Evolutionary conservation across 1,284 basidiomycete genomes (phyloP).

Genomic region (Cryptococcus sp.): DNA sequence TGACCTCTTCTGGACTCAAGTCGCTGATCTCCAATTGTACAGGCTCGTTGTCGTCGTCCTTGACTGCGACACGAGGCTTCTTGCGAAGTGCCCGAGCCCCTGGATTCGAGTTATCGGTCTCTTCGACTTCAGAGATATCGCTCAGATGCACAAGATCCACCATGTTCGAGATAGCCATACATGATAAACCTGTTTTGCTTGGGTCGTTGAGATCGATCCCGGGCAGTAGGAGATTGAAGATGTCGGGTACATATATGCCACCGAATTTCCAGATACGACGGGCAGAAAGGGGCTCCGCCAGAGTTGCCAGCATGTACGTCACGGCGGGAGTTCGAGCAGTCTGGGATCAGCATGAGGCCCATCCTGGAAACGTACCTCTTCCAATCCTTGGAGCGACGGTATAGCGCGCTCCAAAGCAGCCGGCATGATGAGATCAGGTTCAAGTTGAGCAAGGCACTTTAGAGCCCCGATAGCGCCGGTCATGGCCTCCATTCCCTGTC

Average conservation of each 20-base stretch:
- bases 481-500: constrained; percentile 39
- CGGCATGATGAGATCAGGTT: constrained; percentile 85
- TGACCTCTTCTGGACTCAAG: constrained; percentile 36
- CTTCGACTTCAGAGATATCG: constrained; percentile 41
- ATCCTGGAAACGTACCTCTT: constrained; percentile 59
- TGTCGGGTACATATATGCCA: constrained; percentile 81
- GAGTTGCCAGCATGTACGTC: constrained; percentile 77
- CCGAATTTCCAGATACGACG: constrained; percentile 70
- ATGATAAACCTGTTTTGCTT: constrained; percentile 62
- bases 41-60: constrained; percentile 42
- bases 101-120: constrained; percentile 11
- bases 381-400: constrained; percentile 84
- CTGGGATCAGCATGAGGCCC: constrained; percentile 35
- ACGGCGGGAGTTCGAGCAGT: constrained; percentile 90
- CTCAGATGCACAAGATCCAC: constrained; percentile 73
- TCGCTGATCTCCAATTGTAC: constrained; percentile 35
- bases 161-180: constrained; percentile 60
- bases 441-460: constrained; percentile 62
- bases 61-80: constrained; percentile 16
- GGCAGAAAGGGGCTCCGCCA: constrained; percentile 72
- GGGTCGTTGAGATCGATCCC: constrained; percentile 75
- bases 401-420: constrained; percentile 88
- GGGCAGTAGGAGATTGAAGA: constrained; percentile 85
- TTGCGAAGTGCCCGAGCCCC: constrained; percentile 29
- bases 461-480: constrained; percentile 50